Evolutionary conservation across 2,329 filamentous ascomycete species (phyloP), one percentile per base, ranked within the genome.

Genomic region (Penicillium sp.): DNA sequence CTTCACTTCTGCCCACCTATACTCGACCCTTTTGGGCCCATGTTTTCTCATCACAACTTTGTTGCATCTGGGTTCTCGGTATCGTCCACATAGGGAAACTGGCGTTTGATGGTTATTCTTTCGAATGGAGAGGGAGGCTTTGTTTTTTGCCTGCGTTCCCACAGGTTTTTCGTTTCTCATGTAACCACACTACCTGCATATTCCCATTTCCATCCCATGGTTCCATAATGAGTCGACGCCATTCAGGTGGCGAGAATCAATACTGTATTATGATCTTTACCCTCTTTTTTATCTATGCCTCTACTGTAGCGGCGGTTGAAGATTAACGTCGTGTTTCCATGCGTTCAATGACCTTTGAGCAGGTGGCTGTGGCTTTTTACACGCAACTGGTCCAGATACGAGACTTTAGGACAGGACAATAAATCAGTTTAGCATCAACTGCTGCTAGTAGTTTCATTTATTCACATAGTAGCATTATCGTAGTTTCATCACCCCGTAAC

Each of bases 31-130:
- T 28, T 35, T 40, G 38, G 41, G 42, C 70, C 30, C 18, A 41
- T 50, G 48, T 51, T 39, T 51, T 48, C 24, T 48, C 47, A 38
- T 36, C 33, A 47, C 25, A 51, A 30, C 20, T 54, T 22, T 27
- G n/a, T 53, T 22, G 46, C 51, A 53, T 53, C 42, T 53, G 51
- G 46, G 10, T 13, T 28, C 38, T 39, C 46, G 41, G 41, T 28
- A n/a, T 46, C 18, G 16, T 25, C n/a, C 18, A 30, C 33, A 25
- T 18, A 18, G 43, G 20, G 25, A 25, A 27, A 44, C 30, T 43
- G 51, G 51, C 51, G 51, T 53, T 53, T 46, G 22, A 42, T 46
- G 38, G 42, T 24, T 41, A 43, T 27, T 20, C 25, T 31, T 31
- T 43, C 18, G 46, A 27, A 8, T 13, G 14, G 6, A 24, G 22